These are phyloP conservation scores for Dipteronia sinensis DNA, from an alignment of 345 rosid species.

Conservation along the genomic window DNA sequence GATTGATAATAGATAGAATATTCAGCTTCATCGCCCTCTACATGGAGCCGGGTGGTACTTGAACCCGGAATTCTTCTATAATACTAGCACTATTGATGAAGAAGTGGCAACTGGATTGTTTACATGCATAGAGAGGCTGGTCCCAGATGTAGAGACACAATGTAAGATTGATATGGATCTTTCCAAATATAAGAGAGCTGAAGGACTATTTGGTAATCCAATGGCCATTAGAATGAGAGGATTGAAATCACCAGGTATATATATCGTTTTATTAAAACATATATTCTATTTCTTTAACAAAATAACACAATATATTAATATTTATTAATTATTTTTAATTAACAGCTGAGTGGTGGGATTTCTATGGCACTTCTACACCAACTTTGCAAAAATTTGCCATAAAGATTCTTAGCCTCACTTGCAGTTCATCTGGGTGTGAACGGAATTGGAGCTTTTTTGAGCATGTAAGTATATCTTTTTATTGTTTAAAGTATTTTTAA, in stretches of 20 bases:
- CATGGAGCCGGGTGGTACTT: conserved; percentile 8
- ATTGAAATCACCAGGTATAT: too few relatives aligned
- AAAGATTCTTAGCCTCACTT: too few relatives aligned
- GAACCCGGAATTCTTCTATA: conserved; percentile 4
- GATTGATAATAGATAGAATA: conserved; percentile 19
- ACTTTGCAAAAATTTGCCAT: too few relatives aligned
- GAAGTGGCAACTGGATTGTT: background rate
- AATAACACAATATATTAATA: too few relatives aligned
- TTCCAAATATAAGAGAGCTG: background rate
- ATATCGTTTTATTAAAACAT: background rate
- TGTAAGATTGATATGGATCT: background rate
- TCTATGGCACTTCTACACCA: too few relatives aligned
- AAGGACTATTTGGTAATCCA: background rate
- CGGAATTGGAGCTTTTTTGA: too few relatives aligned
- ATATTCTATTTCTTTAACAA: background rate
- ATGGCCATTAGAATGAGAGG: background rate
- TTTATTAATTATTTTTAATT: too few relatives aligned
- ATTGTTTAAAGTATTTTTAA: too few relatives aligned
- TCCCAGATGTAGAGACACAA: background rate
- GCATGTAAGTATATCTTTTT: too few relatives aligned
- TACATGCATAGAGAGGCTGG: background rate
- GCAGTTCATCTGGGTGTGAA: too few relatives aligned
- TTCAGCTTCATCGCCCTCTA: conserved; percentile 13
- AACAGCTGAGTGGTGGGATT: too few relatives aligned
- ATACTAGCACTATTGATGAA: background rate